phyloP scores from a whole-genome alignment of 257 asterid genomes.

The Solanum chilense region DNA sequence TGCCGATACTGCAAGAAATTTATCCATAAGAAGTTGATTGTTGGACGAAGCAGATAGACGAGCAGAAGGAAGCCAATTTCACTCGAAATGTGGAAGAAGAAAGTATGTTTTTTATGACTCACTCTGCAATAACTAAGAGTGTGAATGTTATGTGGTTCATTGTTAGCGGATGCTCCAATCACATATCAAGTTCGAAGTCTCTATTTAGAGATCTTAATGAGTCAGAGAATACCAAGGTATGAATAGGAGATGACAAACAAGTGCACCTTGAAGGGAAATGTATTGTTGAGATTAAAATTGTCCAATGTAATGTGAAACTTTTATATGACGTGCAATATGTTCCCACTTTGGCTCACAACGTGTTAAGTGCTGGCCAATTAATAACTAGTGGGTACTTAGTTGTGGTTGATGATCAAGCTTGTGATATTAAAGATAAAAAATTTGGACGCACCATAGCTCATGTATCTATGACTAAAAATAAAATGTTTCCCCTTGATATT shows the following conservation, averaged over 20 bases:
- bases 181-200: neutral
- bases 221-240: neutral
- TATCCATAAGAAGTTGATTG: neutral
- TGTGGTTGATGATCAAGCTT: neutral
- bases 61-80: neutral
- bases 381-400: neutral
- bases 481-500: neutral
- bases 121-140: no score
- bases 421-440: neutral
- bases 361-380: conserved; percentile 2
- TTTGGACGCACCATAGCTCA: neutral
- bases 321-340: neutral
- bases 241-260: neutral
- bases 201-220: conserved; percentile 1
- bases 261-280: neutral
- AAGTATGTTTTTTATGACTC: neutral
- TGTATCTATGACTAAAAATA: neutral
- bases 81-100: neutral
- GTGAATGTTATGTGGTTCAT: neutral
- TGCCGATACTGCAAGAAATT: neutral
- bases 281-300: neutral
- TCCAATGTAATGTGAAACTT: neutral
- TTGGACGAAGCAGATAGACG: neutral
- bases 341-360: neutral
- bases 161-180: neutral